phyloP scores from a whole-genome alignment of 176 grass and related monocot species.

The Poa annua region DNA sequence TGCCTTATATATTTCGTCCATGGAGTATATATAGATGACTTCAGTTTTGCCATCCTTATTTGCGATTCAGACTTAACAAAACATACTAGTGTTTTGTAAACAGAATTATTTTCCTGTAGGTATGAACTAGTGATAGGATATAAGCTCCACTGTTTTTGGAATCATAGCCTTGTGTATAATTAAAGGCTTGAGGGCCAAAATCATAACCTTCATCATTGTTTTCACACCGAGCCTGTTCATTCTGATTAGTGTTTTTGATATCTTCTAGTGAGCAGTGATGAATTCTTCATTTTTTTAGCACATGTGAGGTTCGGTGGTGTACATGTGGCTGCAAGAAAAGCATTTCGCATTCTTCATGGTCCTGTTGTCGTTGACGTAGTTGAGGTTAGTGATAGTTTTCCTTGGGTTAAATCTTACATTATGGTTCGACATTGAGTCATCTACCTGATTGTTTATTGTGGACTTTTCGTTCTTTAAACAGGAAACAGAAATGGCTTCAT shows the following conservation, averaged over 20 bases:
- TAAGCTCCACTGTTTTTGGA: no score
- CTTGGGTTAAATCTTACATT: constrained; percentile 11
- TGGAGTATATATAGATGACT: neutral
- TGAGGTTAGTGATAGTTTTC: constrained; percentile 70
- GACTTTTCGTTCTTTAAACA: constrained; percentile 31
- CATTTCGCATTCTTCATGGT: constrained; percentile 69
- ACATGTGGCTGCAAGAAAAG: constrained; percentile 85
- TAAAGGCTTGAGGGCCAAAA: no score
- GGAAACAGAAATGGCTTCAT: constrained; percentile 94
- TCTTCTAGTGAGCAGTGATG: neutral
- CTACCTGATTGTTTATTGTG: constrained; percentile 36
- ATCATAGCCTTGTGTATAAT: no score
- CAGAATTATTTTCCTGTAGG: neutral
- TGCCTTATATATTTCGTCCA: neutral
- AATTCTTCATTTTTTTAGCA: constrained; percentile 46
- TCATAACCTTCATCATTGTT: no score
- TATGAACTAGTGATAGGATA: neutral
- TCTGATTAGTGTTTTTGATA: neutral
- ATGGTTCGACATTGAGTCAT: neutral
- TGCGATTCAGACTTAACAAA: neutral
- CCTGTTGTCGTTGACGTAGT: constrained; percentile 96
- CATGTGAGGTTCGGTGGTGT: constrained; percentile 96
- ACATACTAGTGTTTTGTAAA: neutral
- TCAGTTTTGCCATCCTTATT: neutral
- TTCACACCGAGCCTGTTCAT: constrained; percentile 27